Evolutionary conservation across 345 rosid genomes (phyloP), one percentile per base, ranked within the genome.

Genomic region (Eucalyptus guilfoylei): DNA sequence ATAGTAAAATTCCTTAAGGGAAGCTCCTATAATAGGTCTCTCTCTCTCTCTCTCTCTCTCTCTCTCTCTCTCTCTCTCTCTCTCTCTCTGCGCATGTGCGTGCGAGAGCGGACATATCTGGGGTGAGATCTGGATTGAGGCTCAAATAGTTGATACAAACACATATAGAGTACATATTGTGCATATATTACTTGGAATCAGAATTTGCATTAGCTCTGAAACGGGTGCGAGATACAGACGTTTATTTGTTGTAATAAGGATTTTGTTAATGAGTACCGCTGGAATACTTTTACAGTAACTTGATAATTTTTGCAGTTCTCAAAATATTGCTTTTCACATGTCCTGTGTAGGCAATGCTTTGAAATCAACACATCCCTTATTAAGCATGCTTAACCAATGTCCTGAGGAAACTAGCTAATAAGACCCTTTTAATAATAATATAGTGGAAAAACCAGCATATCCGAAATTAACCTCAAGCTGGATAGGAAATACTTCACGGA

Each of bases 1-100:
- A 94, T 95, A 94, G 94, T 98, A 90, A 98, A 94, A 90, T 98
- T 96, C 91, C 93, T 92, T n/a, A 98, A 98, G 90, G 99, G 99
- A 91, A 95, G 98, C 93, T 91, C 95, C 87, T 96, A 98, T 90
- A 91, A 93, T 90, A 94, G 99, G 99, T 97, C 92, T 88, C 47
- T 88, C 47, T 40, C 47, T 76, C 81, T 69, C 80, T 69, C 80
- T 69, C 80, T 67, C 80, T 32, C 72, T 62, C 69, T 62, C 34
- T 30, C 40, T 64, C 69, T 64, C 64, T 28, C 72, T 64, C 72
- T 64, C 72, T 64, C 2, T 60, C 34, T 60, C 62, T 58, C 67
- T 30, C 76, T 64, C 76, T 64, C 40, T 67, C 1, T 64, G 72
- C 9, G 42, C 19, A 16, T 32, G 80, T 17, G 80, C 11, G 4